Percentiles rank a stretch among this genome's conserved stretches.
phyloP scores from a whole-genome alignment of 164 flowering plant species.

The Annona cherimola region DNA sequence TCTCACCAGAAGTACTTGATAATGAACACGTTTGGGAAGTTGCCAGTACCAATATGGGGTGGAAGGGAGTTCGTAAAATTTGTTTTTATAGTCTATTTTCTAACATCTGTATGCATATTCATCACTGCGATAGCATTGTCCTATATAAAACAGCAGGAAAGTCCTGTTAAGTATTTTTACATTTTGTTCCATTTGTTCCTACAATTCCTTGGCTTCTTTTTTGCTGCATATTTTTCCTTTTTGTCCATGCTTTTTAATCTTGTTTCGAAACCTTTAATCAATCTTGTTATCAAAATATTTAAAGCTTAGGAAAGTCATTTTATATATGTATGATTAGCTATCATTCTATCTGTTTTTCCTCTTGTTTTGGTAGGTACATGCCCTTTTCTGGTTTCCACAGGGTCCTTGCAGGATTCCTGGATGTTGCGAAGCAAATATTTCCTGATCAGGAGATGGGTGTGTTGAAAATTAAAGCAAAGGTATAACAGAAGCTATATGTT shows the following conservation, averaged over 20 bases:
- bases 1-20: constrained; percentile 12
- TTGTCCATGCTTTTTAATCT: too few species aligned
- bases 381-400: constrained; percentile 94
- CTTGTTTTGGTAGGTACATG: constrained; percentile 43
- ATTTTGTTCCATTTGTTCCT: background rate
- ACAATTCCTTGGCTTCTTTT: too few species aligned
- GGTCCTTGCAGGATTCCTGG: constrained; percentile 70
- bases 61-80: constrained; percentile 90
- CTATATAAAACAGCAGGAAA: constrained; percentile 71
- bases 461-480: constrained; percentile 76
- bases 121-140: constrained; percentile 78
- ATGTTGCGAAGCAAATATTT: constrained; percentile 90
- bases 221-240: too few species aligned
- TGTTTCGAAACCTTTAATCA: too few species aligned
- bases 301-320: background rate
- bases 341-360: background rate
- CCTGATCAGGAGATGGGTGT: constrained; percentile 79
- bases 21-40: constrained; percentile 45
- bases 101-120: constrained; percentile 71
- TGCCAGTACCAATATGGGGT: constrained; percentile 96
- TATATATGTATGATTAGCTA: too few species aligned
- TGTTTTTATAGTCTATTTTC: constrained; percentile 65
- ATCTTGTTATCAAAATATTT: too few species aligned
- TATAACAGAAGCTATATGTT: constrained; percentile 13
- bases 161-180: constrained; percentile 61